Percentiles rank a stretch among this genome's conserved stretches.
phyloP scores from a whole-genome alignment of 176 grass and related monocot species.

The Oropetium thomaeum region DNA sequence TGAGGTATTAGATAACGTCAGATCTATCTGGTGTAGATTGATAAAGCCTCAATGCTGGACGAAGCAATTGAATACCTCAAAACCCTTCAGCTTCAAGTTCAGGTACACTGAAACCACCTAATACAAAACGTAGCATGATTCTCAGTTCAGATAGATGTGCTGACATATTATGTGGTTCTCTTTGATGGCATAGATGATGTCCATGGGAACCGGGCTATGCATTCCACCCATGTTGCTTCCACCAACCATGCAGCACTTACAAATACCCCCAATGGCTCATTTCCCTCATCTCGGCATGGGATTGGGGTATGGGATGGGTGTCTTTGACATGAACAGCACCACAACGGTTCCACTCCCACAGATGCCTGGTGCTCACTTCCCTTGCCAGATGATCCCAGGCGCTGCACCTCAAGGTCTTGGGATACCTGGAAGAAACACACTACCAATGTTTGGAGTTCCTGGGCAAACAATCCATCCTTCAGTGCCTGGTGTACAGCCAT shows the following conservation, averaged over 20 bases:
- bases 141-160: not conserved
- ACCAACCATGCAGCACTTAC: conserved; percentile 56
- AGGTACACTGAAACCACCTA: conserved; percentile 35
- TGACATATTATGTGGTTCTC: conserved; percentile 17
- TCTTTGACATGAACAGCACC: conserved; percentile 48
- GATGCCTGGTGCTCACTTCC: conserved; percentile 41
- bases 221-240: conserved; percentile 53
- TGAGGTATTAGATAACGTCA: conserved; percentile 9
- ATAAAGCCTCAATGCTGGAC: conserved; percentile 77
- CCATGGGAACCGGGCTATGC: conserved; percentile 54
- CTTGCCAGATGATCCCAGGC: conserved; percentile 36
- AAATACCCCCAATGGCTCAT: conserved; percentile 34
- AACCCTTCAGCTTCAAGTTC: conserved; percentile 72
- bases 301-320: conserved; percentile 54
- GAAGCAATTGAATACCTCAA: conserved; percentile 85
- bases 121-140: conserved; percentile 5
- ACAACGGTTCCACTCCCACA: conserved; percentile 30
- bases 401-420: conserved; percentile 28
- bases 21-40: conserved; percentile 37
- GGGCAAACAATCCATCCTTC: conserved; percentile 32
- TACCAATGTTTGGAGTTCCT: conserved; percentile 41
- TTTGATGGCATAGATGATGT: conserved; percentile 58
- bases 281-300: conserved; percentile 55
- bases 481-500: conserved; percentile 8
- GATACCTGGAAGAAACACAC: conserved; percentile 1